Evolutionary conservation across 352 stramenopile species (phyloP).

Genomic region (Globisporangium polare): DNA sequence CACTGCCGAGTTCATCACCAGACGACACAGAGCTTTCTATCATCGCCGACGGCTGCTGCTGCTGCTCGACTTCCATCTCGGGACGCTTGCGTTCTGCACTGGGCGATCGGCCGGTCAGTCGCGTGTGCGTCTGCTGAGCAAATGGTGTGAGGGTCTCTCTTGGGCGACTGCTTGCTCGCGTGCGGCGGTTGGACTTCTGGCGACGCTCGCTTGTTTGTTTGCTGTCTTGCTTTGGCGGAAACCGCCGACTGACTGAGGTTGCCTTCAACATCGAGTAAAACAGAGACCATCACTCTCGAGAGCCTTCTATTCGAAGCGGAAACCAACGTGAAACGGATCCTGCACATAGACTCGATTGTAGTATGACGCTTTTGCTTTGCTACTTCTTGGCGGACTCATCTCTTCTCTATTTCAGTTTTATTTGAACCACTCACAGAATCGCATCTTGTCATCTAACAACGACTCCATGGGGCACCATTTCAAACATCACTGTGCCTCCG

Average conservation of each 20-base stretch:
- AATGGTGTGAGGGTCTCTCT: background rate
- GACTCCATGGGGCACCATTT: background rate
- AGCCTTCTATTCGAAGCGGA: slow-evolving; percentile 3
- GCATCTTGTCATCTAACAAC: background rate
- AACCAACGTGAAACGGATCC: background rate
- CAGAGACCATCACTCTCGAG: slow-evolving; percentile 1
- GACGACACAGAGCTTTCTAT: background rate
- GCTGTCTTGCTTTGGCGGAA: background rate
- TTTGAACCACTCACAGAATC: background rate
- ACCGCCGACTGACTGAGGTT: background rate
- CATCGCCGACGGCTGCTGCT: background rate
- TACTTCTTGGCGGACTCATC: background rate
- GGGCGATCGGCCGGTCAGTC: background rate
- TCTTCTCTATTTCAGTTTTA: background rate
- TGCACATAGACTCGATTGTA: background rate
- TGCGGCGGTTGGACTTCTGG: slow-evolving; percentile 1
- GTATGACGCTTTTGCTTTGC: background rate
- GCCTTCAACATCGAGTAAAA: background rate
- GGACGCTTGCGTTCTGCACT: background rate
- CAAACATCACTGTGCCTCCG: background rate
- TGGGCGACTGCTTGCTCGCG: background rate
- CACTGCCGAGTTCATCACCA: background rate
- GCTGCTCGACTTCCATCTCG: slow-evolving; percentile 3
- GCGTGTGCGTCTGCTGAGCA: background rate
- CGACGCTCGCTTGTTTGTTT: background rate